Conservation (phyloP, 306 rosid species). For the Rosa chinensis region DNA sequence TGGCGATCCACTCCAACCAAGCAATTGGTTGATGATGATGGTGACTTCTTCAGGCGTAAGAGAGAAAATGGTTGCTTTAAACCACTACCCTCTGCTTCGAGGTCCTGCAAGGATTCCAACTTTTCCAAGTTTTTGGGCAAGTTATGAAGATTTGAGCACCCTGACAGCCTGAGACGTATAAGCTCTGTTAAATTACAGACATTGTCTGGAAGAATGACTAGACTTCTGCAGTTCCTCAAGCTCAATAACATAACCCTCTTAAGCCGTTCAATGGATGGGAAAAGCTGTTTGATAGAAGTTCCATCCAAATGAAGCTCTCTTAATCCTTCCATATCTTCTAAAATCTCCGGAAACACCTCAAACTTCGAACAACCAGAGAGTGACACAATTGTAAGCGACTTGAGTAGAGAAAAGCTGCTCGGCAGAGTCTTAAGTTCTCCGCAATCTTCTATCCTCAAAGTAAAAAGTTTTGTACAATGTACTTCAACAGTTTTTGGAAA, state of each 20-base stretch:
- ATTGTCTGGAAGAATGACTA: background rate
- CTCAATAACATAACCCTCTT: no score
- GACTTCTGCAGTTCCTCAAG: no score
- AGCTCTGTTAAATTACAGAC: background rate
- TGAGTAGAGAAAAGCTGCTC: background rate
- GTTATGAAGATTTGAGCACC: background rate
- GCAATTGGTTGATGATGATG: background rate
- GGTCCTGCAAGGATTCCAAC: background rate
- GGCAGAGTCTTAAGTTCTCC: background rate
- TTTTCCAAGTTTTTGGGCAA: conserved; percentile 11
- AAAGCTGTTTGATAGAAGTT: background rate
- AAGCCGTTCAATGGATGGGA: background rate
- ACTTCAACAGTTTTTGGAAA: background rate
- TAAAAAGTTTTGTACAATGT: background rate
- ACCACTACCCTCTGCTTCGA: background rate
- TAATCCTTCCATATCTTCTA: background rate
- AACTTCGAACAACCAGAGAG: background rate
- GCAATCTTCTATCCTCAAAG: background rate
- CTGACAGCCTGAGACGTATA: background rate
- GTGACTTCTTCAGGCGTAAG: background rate
- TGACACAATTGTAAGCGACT: background rate
- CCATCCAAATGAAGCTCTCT: conserved; percentile 10
- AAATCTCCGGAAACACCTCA: no score
- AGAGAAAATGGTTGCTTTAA: background rate
- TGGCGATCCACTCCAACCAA: conserved; percentile 21